Evolutionary conservation across 164 flowering plant genomes (phyloP).

Genomic region (Cinnamomum micranthum): DNA sequence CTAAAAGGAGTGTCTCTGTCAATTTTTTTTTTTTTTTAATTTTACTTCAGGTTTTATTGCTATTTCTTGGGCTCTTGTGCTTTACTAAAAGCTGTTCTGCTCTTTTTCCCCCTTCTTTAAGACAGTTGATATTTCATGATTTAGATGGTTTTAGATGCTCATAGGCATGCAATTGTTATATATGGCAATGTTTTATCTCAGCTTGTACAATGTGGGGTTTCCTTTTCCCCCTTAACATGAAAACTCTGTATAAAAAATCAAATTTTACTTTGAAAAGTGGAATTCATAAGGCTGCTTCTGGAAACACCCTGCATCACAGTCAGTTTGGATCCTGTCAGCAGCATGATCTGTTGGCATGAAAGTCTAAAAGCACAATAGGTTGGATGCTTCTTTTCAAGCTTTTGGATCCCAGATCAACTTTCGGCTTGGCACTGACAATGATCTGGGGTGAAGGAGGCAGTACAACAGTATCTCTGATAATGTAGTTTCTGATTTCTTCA

Average conservation of each 20-base stretch:
- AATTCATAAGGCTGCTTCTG: background rate
- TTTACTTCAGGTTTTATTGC: constrained; percentile 1
- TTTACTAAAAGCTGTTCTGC: background rate
- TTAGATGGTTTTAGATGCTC: background rate
- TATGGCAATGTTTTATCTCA: background rate
- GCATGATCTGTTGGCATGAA: background rate
- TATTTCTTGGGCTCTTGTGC: background rate
- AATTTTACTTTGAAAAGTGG: background rate
- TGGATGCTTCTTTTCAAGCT: background rate
- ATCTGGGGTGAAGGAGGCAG: background rate
- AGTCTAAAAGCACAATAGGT: background rate
- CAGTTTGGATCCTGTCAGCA: background rate
- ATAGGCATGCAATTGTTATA: background rate
- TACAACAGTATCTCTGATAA: background rate
- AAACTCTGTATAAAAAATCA: background rate
- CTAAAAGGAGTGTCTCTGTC: background rate
- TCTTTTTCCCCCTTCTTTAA: background rate
- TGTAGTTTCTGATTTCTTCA: background rate
- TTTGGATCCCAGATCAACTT: background rate
- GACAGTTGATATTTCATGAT: background rate
- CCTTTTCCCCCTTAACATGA: background rate
- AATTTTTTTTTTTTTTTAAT: too few species aligned
- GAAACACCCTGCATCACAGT: background rate
- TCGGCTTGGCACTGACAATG: background rate
- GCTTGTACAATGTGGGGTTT: background rate